These are phyloP conservation scores for Acacia concinna DNA, from an alignment of 331 rosid genomes.

Conservation along the genomic window DNA sequence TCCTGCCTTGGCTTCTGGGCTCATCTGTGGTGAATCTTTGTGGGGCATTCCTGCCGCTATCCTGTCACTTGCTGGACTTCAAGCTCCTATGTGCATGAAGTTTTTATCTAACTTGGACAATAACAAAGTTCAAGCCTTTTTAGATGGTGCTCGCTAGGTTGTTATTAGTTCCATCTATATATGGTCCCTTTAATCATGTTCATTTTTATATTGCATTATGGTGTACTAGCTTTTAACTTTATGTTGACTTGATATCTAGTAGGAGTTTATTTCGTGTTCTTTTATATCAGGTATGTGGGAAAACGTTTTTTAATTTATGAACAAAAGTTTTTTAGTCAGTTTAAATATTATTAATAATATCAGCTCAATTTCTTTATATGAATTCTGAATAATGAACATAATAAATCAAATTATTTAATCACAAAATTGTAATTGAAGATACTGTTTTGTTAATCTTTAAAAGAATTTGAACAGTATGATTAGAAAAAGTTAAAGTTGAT, in stretches of 20 bases:
- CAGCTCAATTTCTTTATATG: background rate
- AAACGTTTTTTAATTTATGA: no score
- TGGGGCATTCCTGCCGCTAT: conserved; percentile 75
- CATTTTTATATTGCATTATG: background rate
- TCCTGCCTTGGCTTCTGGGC: conserved; percentile 76
- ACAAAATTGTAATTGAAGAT: background rate
- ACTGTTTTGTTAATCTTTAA: no score
- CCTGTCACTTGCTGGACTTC: conserved; percentile 45
- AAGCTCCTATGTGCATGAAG: conserved; percentile 76
- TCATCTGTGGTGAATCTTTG: conserved; percentile 73
- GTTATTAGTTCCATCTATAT: background rate
- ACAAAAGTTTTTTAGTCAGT: no score
- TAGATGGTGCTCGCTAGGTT: conserved; percentile 9
- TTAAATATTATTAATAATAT: background rate
- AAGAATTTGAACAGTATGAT: no score
- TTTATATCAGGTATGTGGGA: no score
- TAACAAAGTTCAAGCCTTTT: conserved; percentile 38
- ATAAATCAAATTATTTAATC: background rate
- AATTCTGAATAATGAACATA: background rate
- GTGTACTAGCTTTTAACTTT: background rate
- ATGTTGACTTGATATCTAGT: background rate
- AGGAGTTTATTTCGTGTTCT: background rate
- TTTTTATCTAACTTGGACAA: conserved; percentile 49
- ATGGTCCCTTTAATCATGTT: background rate
- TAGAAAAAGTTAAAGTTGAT: no score